Evolutionary conservation across 1,139 yeast species (phyloP), one percentile per base, ranked within the genome.

Genomic region (Pichiaceae sp.): DNA sequence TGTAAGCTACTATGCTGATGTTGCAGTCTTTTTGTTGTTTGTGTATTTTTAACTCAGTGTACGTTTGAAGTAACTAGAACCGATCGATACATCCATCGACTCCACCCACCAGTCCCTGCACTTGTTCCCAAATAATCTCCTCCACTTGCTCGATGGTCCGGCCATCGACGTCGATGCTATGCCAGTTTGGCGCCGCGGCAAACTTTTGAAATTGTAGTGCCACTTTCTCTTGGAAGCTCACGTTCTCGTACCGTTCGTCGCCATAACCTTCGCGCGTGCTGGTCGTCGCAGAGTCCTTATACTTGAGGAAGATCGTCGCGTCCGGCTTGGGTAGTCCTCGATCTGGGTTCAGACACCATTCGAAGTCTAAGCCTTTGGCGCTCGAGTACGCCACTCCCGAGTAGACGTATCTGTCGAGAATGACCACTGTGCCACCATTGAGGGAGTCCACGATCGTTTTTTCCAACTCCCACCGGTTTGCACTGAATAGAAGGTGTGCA

Each of bases 371-470:
- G 0, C 80, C 78, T 56, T 91, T 89, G n/a, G 97, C 96, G 3
- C 84, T 66, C 0, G 95, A 80, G 54, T 89, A 93, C 3, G 96
- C 96, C 14, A 87, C 75, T 0, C 99, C 98, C 0, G 96, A 86
- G 54, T 84, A 91, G 5, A 84, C 81, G 54, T 91, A 93, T 44
- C 99, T 64, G 55, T 93, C 99, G 42, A 87, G 57, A 0, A 93
- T 68, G 2, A 91, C 71, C 37, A 68, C 67, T 6, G 56, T 54
- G 0, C 96, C 96, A 0, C 54, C 45, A 1, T 63, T 52, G 29
- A 89, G 58, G 15, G 63, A 54, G 1, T 55, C 42, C 8, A 59
- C 51, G 4, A 93, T 74, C n/a, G 59, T 56, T 1, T 65, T 58
- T 4, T 69, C 70, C 25, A 75, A 54, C 59, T 91, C 98, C 98